phyloP scores from a whole-genome alignment of 2,329 filamentous ascomycete genomes.

The Hymenoscyphus fructigenus region DNA sequence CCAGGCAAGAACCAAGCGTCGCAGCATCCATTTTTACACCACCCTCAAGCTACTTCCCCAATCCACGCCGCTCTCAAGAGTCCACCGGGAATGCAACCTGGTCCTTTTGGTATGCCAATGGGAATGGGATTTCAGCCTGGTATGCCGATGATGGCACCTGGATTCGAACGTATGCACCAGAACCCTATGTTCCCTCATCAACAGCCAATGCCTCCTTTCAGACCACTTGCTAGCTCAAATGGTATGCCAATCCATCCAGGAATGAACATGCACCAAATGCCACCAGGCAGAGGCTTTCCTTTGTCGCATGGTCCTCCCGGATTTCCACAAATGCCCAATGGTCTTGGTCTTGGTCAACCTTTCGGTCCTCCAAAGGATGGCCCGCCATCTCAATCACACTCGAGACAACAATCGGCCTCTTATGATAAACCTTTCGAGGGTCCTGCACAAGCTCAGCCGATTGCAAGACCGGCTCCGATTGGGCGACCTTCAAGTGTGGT shows the following conservation, averaged over 20 bases:
- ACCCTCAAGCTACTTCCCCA: constrained; percentile 65
- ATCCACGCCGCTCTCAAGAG: constrained; percentile 57
- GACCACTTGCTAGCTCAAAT: constrained; percentile 51
- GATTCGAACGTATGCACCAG: constrained; percentile 45
- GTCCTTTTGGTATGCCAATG: constrained; percentile 52
- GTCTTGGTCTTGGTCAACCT: constrained; percentile 42
- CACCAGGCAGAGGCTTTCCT: constrained; percentile 45
- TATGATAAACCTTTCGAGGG: constrained; percentile 54
- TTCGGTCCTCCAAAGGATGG: constrained; percentile 42
- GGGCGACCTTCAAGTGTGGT: constrained; percentile 77
- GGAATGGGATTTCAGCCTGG: constrained; percentile 54
- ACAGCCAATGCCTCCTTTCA: constrained; percentile 52
- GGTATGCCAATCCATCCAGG: constrained; percentile 56
- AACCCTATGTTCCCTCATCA: constrained; percentile 56
- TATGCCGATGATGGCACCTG: constrained; percentile 41
- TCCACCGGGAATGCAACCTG: constrained; percentile 50
- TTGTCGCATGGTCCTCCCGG: constrained; percentile 51
- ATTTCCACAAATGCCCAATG: constrained; percentile 47
- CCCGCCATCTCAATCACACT: constrained; percentile 57
- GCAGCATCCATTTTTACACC: constrained; percentile 52
- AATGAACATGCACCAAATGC: constrained; percentile 60
- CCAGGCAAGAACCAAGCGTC: constrained; percentile 54
- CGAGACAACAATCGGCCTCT: constrained; percentile 71
- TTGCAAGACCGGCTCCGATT: constrained; percentile 81
- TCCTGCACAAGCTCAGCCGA: constrained; percentile 64